A percentile compares a stretch with the other conserved stretches of the same genome.
phyloP scores from a whole-genome alignment of 179 eudicot genomes.

The Corrigiola litoralis region DNA sequence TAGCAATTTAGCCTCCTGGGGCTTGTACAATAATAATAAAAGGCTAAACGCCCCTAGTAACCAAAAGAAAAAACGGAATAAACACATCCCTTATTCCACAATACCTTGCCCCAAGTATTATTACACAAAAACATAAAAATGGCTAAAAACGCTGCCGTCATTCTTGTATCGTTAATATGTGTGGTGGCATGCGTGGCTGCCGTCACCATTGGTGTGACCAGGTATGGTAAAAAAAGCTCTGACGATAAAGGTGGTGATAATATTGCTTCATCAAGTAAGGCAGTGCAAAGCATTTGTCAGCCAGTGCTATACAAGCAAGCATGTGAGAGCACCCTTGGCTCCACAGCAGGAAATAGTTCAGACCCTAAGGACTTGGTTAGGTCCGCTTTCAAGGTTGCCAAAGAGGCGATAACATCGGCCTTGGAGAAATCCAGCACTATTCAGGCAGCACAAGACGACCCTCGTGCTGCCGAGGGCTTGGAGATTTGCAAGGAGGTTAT shows the following conservation, averaged over 20 bases:
- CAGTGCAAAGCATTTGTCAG: conserved; percentile 40
- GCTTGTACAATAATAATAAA: conserved; percentile 9
- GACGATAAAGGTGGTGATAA: conserved; percentile 5
- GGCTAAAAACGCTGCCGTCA: conserved; percentile 22
- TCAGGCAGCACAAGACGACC: conserved; percentile 31
- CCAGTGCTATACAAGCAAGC: conserved; percentile 39
- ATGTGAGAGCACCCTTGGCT: conserved; percentile 34
- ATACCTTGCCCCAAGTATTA: background rate
- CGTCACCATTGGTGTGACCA: conserved; percentile 23
- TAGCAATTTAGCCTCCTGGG: conserved; percentile 20
- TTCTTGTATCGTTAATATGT: conserved; percentile 21
- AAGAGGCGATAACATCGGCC: conserved; percentile 33
- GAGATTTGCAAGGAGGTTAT: conserved; percentile 42
- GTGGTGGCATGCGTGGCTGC: conserved; percentile 33
- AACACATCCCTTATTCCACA: background rate
- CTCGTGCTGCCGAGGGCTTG: conserved; percentile 28
- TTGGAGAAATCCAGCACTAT: conserved; percentile 25
- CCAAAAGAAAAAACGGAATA: background rate
- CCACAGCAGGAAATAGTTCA: conserved; percentile 28
- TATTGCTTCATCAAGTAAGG: conserved; percentile 33
- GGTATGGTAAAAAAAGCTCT: background rate
- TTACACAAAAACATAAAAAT: conserved; percentile 4
- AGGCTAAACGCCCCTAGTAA: conserved; percentile 5
- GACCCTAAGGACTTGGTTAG: conserved; percentile 55
- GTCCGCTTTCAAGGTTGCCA: conserved; percentile 46